Percentiles rank a stretch among this genome's conserved stretches.
Evolutionary conservation across 768 basidiomycete genomes (phyloP).

Genomic region (Suillus alpinus): DNA sequence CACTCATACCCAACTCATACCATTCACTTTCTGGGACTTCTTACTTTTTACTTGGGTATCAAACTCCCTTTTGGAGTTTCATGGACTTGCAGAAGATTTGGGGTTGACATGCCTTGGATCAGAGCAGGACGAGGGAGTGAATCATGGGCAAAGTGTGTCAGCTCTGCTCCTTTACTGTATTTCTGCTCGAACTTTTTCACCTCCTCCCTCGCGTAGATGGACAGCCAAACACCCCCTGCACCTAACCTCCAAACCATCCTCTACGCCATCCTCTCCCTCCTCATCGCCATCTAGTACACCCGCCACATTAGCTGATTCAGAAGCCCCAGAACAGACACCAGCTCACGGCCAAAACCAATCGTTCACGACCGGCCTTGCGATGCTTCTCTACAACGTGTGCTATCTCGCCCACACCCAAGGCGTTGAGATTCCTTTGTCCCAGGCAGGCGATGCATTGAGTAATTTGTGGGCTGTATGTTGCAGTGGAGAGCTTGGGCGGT

Average conservation of each 20-base stretch:
- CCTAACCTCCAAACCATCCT: constrained; percentile 44
- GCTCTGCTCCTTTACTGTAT: background rate
- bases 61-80: constrained; percentile 77
- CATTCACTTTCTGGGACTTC: constrained; percentile 73
- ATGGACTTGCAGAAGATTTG: constrained; percentile 69
- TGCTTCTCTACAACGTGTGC: constrained; percentile 79
- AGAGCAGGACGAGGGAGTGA: constrained; percentile 67
- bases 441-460: constrained; percentile 72
- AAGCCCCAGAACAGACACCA: constrained; percentile 18
- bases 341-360: constrained; percentile 36
- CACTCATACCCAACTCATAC: constrained; percentile 76
- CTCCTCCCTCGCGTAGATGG: constrained; percentile 44
- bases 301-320: constrained; percentile 21
- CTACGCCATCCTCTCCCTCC: constrained; percentile 29
- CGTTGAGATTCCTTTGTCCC: constrained; percentile 70
- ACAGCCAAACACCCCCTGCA: constrained; percentile 66
- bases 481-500: constrained; percentile 68
- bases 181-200: constrained; percentile 3
- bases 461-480: constrained; percentile 84
- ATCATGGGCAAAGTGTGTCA: constrained; percentile 60
- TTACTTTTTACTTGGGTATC: constrained; percentile 81
- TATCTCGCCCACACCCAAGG: constrained; percentile 83
- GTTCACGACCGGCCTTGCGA: constrained; percentile 80
- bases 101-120: constrained; percentile 76
- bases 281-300: constrained; percentile 11